Base-by-base conservation (phyloP, 2,329 filamentous ascomycete genomes). In the Fusarium succisae region DNA sequence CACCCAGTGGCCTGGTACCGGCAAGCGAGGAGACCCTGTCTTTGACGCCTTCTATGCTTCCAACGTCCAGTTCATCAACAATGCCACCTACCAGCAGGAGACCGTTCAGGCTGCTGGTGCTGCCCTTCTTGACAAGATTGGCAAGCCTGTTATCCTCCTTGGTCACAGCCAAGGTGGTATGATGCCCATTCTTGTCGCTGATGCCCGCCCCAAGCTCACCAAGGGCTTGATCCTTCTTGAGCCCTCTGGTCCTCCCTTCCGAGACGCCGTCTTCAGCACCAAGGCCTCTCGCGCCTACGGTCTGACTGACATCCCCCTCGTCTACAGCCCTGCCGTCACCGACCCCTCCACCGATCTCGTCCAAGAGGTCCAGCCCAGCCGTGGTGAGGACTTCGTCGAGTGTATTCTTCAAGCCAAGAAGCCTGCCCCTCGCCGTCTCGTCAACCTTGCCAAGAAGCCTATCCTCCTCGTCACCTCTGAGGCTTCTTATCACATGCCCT, bases 91-190 rank as follows among this genome's bases (percentile, higher is more conserved):
- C 15, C 75, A 76, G 24, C 75, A 76, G 9, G 38, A 43, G 6
- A 64, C 74, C 1, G 74, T 76, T 1, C 74, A 76, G 22, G 56
- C 57, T 15, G 75, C 75, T 8, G 83, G 86, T 6, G 81, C 82
- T 12, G 83, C 82, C 11, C 80, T 86, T 7, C 79, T 87, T 6
- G 84, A 86, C 74, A 81, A 74, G 65, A 85, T 86, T 66, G 84
- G 81, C 48, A 81, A 75, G 70, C 84, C 83, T 5, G 81, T 72
- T 15, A 73, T 85, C 43, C 71, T 86, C 35, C 38, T 85, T 41
- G 84, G 82, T 32, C 86, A 88, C 75, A 87, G 84, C 38, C 84
- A 87, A 72, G 87, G 85, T 15, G 85, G 85, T 8, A 63, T 82
- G 3, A 78, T 83, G 66, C 82, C 83, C 14, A 82, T 77, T 22